Percentiles rank a stretch among this genome's conserved stretches.
phyloP scores from a whole-genome alignment of 2,329 filamentous ascomycete species.

The Clonostachys rhizophaga region DNA sequence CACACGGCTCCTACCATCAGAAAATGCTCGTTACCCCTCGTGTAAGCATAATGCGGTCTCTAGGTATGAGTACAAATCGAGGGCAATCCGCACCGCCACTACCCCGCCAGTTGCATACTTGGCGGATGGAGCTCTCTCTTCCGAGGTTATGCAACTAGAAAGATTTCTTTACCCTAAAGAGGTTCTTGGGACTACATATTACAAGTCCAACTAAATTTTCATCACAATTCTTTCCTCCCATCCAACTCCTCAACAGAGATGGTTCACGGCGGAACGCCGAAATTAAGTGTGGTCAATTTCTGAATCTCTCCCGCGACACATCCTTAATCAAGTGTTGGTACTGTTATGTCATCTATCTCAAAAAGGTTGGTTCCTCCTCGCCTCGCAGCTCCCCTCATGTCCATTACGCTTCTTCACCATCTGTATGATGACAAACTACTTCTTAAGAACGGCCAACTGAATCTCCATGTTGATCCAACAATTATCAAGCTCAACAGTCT shows the following conservation, averaged over 20 bases:
- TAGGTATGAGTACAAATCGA: too few species aligned
- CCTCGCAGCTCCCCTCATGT: not conserved
- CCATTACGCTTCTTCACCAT: too few species aligned
- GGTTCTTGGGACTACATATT: not conserved
- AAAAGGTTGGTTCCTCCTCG: not conserved
- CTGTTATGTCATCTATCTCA: not conserved
- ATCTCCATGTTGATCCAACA: conserved; percentile 50
- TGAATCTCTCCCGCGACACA: not conserved
- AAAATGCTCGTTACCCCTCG: not conserved
- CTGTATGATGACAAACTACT: conserved; percentile 49
- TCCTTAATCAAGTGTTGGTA: not conserved
- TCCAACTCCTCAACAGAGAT: not conserved
- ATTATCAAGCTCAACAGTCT: conserved; percentile 64
- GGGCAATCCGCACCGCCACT: not conserved
- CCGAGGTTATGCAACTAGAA: not conserved
- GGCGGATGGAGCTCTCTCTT: too few species aligned
- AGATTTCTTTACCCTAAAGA: not conserved
- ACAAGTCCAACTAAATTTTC: not conserved
- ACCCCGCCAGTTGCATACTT: not conserved
- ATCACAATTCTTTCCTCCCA: not conserved
- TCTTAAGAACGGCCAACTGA: conserved; percentile 65
- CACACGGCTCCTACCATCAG: conserved; percentile 3
- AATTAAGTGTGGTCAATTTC: not conserved
- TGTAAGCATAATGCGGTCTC: not conserved
- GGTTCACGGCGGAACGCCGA: too few species aligned